Evolutionary conservation across 2,329 filamentous ascomycete species (phyloP).

Genomic region (Elsinoe australis): DNA sequence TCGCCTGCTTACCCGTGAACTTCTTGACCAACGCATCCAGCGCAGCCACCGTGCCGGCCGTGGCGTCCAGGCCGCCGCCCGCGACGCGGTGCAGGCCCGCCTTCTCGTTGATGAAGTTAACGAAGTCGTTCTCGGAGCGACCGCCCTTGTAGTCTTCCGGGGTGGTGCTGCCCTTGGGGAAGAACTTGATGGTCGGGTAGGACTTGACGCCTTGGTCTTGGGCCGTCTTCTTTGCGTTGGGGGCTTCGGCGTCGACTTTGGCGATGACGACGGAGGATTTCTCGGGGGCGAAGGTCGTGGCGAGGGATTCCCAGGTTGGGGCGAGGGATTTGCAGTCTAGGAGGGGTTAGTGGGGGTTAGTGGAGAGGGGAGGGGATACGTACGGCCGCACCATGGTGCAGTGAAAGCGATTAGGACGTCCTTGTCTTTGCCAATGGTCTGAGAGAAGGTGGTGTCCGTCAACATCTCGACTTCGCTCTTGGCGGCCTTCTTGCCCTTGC

Average conservation of each 20-base stretch:
- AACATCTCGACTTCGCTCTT: constrained; percentile 72
- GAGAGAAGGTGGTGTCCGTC: constrained; percentile 69
- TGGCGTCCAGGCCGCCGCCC: constrained; percentile 70
- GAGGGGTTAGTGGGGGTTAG: constrained; percentile 19
- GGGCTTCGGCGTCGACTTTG: constrained; percentile 89
- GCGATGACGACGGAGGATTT: constrained; percentile 67
- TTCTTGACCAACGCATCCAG: constrained; percentile 71
- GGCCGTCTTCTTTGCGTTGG: constrained; percentile 72
- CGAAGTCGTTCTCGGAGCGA: constrained; percentile 66
- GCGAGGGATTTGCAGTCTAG: constrained; percentile 94
- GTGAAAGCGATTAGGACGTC: constrained; percentile 93
- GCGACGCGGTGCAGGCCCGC: constrained; percentile 75
- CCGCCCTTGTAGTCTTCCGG: constrained; percentile 64
- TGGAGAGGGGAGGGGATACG: constrained; percentile 39
- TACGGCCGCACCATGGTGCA: constrained; percentile 97
- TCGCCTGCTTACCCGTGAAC: constrained; percentile 55
- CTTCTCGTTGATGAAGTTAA: constrained; percentile 81
- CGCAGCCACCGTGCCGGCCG: constrained; percentile 72
- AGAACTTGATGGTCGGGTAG: constrained; percentile 98
- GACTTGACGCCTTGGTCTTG: constrained; percentile 68
- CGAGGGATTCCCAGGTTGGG: constrained; percentile 81
- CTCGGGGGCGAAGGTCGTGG: constrained; percentile 71
- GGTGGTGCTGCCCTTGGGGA: constrained; percentile 73
- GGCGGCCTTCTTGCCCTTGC: constrained; percentile 63
- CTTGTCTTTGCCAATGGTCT: constrained; percentile 73